Evolutionary conservation across 805 yeast species (phyloP), one percentile per base, ranked within the genome.

Genomic region (Candida succiphila): DNA sequence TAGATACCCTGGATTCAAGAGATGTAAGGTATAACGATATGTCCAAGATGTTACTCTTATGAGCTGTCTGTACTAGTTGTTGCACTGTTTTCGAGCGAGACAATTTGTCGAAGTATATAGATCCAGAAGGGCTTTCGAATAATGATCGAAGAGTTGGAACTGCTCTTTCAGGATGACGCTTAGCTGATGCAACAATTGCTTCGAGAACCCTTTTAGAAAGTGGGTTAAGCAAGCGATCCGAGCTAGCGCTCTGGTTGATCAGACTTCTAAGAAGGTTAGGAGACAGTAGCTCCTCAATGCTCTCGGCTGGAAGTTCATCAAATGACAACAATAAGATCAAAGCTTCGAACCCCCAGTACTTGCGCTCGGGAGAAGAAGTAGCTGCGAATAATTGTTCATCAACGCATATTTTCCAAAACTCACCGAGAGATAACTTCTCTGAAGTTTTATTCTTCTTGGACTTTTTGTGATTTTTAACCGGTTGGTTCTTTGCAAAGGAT

Each of bases 301-400:
- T 45, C 13, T 37, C 17, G 23, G 35, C 25, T 1, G 47, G 32
- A 18, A 53, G 29, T 1, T 29, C 25, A 5, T 42, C 44, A 18
- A 45, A 36, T 28, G 54, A 49, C 6, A 78, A 50, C 35, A 75
- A 65, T 33, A 65, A 60, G 27, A 58, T 64, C 39, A 88, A 75
- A 9, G 87, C 69, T 44, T 82, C 82, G 45, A 88, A 75, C 0
- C 96, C 97, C 71, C 85, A 72, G 54, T 69, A 83, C 52, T 88
- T 89, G 37, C 95, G 66, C 53, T 88, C 96, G 22, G 78, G 72
- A 1, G 96, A 86, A 0, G 95, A 67, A 42, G 78, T 74, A 25
- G 73, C 75, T 5, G 83, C 64, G 44, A 89, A 88, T 38, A 83
- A 72, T 4, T 81, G 69, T 45, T 86, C 92, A 50, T 89, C 96